Conservation (phyloP, 805 yeast species). For the Sugiyamaella lignohabitans region DNA sequence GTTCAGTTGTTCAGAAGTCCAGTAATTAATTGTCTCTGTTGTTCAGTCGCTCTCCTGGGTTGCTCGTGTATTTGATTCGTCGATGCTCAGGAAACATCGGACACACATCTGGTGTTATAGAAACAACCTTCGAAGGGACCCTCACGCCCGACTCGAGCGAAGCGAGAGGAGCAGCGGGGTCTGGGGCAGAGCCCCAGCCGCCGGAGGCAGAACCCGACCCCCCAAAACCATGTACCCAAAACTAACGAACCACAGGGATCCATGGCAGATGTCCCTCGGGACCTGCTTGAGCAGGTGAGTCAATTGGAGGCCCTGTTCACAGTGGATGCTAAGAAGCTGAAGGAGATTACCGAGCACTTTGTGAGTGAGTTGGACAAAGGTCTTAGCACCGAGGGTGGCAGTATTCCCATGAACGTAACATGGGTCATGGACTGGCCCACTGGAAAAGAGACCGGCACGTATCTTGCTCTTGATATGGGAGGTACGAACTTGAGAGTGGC, state of each 20-base stretch:
- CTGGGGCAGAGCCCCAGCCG: too few species aligned
- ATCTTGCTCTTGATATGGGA: slow-evolving; percentile 90
- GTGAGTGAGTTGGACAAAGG: slow-evolving; percentile 77
- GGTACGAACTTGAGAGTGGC: slow-evolving; percentile 96
- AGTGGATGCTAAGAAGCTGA: slow-evolving; percentile 54
- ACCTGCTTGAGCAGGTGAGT: slow-evolving; percentile 51
- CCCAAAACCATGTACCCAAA: neutral
- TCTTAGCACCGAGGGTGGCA: slow-evolving; percentile 61
- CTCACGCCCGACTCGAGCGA: neutral
- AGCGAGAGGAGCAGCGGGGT: neutral
- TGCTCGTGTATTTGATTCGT: too few species aligned
- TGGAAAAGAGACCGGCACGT: slow-evolving; percentile 86
- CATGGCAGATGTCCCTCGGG: slow-evolving; percentile 60
- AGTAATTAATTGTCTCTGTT: too few species aligned
- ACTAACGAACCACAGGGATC: slow-evolving; percentile 42
- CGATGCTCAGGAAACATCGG: too few species aligned
- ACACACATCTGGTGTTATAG: neutral
- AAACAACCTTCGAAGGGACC: neutral
- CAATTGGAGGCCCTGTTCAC: slow-evolving; percentile 56
- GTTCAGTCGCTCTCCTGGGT: too few species aligned
- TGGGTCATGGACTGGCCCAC: slow-evolving; percentile 95
- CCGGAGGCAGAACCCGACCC: neutral
- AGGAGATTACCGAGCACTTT: slow-evolving; percentile 67
- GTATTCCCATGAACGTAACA: slow-evolving; percentile 94
- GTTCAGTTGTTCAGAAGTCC: too few species aligned